A percentile compares a stretch with the other conserved stretches of the same genome.
These are phyloP conservation scores for Didymella arachidicola DNA, from an alignment of 2,329 filamentous ascomycete genomes.

Conservation along the genomic window DNA sequence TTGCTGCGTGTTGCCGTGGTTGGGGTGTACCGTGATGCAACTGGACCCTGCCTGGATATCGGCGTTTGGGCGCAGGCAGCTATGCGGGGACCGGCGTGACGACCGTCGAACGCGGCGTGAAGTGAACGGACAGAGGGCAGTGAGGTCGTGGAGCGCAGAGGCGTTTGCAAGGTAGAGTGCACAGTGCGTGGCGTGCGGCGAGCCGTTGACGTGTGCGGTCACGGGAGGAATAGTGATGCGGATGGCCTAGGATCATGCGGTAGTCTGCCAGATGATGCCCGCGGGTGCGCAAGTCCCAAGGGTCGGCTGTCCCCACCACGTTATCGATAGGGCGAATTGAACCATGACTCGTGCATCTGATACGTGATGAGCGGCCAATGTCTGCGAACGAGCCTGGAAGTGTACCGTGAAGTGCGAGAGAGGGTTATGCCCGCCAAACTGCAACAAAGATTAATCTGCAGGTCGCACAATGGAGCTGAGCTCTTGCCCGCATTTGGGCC, in stretches of 20 bases:
- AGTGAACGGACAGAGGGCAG: not conserved
- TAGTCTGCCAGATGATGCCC: constrained; percentile 31
- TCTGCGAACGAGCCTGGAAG: not conserved
- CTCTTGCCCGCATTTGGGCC: constrained; percentile 6
- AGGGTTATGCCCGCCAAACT: not conserved
- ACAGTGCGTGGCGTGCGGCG: constrained; percentile 29
- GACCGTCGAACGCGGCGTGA: constrained; percentile 5
- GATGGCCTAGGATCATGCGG: constrained; percentile 25
- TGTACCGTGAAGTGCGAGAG: not conserved
- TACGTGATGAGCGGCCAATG: constrained; percentile 2
- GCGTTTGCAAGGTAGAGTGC: constrained; percentile 8
- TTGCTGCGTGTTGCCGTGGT: constrained; percentile 16
- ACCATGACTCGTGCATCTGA: constrained; percentile 21
- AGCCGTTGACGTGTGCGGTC: constrained; percentile 34
- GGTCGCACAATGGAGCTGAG: not conserved
- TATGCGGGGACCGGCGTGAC: constrained; percentile 11
- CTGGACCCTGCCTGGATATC: constrained; percentile 14
- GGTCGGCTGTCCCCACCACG: constrained; percentile 13
- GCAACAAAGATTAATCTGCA: not conserved
- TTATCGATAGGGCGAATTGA: constrained; percentile 32
- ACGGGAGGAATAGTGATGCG: constrained; percentile 29
- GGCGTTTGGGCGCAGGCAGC: not conserved
- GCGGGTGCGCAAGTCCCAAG: constrained; percentile 3
- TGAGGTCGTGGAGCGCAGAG: constrained; percentile 3
- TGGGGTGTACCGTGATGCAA: constrained; percentile 19